Percentiles rank a stretch among this genome's conserved stretches.
Conservation (phyloP, 495 filamentous ascomycete species). For the Penicillium samsonianum region DNA sequence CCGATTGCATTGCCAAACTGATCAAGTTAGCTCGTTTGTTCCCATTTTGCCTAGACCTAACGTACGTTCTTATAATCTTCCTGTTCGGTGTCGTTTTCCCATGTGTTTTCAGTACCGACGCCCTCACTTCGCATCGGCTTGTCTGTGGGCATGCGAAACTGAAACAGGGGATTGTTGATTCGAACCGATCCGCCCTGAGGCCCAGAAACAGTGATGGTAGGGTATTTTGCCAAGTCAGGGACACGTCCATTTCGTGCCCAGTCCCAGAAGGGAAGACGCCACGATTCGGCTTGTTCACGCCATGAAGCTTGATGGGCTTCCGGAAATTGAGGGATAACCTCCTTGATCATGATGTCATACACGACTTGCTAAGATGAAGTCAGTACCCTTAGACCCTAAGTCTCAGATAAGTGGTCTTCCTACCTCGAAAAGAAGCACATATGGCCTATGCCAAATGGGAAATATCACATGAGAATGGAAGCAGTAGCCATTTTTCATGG, state of each 20-base stretch:
- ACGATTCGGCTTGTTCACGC: constrained; percentile 46
- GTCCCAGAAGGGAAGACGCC: constrained; percentile 59
- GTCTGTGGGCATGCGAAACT: constrained; percentile 16
- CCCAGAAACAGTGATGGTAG: constrained; percentile 33
- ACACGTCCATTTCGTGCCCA: constrained; percentile 49
- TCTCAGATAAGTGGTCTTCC: not conserved
- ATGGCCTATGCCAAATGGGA: constrained; percentile 50
- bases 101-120: constrained; percentile 12
- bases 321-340: constrained; percentile 31
- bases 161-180: constrained; percentile 36
- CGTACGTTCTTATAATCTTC: constrained; percentile 35
- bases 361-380: constrained; percentile 22
- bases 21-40: not conserved
- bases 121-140: constrained; percentile 13
- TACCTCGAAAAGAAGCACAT: constrained; percentile 49
- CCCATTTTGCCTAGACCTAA: no score
- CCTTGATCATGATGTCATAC: constrained; percentile 28
- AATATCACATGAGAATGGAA: constrained; percentile 43
- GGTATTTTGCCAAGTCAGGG: constrained; percentile 32
- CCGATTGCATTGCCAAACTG: constrained; percentile 15
- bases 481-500: constrained; percentile 32
- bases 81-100: constrained; percentile 18
- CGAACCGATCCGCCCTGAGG: constrained; percentile 12
- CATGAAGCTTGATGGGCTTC: constrained; percentile 21
- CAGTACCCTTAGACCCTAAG: no score